Base-by-base conservation (phyloP, 805 yeast species). In the Scheffersomyces spartinae region DNA sequence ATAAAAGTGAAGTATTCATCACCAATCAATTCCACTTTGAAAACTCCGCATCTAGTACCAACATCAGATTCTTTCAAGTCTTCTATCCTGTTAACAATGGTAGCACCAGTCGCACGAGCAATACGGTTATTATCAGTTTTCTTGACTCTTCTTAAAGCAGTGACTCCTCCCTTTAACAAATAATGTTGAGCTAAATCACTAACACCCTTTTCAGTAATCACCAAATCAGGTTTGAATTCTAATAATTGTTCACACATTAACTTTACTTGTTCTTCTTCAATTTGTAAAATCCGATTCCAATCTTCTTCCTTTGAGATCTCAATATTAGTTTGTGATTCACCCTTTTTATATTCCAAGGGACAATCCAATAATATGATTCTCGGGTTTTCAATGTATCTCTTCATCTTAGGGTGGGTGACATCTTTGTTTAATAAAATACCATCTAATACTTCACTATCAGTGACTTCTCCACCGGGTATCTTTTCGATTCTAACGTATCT, bases 321-420 rank as follows among this genome's bases (percentile, higher is more conserved):
- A 40, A 91, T 83, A 56, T 91, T 88, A 27, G 97, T 91, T 55
- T 91, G 98, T 3, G 96, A 85, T 61, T 91, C 99, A 38, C 98
- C 99, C 68, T 91, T 91, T 63, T 91, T 91, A 62, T 91, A 91
- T 59, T 91, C 99, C 42, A 91, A 66, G 8, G 99, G 96, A 56
- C 96, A 86, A 58, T 91, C 99, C 40, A 91, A 67, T 39, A 91
- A 66, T 11, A 91, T 70, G 28, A 91, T 72, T 36, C 88, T 71
- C 26, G 99, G 99, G 45, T 84, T 81, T 49, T 78, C 81, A 40
- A 91, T 80, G 42, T 63, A 47, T 51, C 99, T 75, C 42, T 77
- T 77, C 99, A 91, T 91, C 55, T 86, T 85, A 35, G 99, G 98
- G 56, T 91, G 99, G n/a, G 93, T 85, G 30, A 91, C 93, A 49